Base-by-base conservation (phyloP, 2,329 filamentous ascomycete genomes). In the Talaromyces islandicus region DNA sequence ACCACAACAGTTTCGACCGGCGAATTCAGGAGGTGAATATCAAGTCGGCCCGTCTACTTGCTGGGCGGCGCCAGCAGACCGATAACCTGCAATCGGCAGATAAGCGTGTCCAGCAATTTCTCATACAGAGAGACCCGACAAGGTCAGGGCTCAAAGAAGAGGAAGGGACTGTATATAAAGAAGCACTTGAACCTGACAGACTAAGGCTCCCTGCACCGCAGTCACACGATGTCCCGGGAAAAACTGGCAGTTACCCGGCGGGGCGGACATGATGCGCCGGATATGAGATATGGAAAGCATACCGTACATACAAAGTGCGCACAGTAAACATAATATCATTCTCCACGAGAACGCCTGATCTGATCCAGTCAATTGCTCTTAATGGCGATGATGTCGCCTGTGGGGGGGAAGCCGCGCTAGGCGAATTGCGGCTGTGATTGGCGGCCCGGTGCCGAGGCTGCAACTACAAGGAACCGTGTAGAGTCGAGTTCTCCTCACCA, bases 21-120 rank as follows among this genome's bases (percentile, higher is more conserved):
- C 79, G 89, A 63, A 80, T 86, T 70, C 86, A 86, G 67, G 82
- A 86, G 48, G 78, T 88, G 58, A 85, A 89, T 66, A 83, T 90
- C 61, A 80, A 84, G 60, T 85, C 87, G 38, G 87, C 89, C 55
- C 70, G 72, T 14, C 74, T 80, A 30, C 65, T 80, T 80, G 83
- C 64, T 78, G 82, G 68, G 73, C 81, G 66, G 78, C 84, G 59
- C 77, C 81, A 62, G 79, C 81, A 56, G 76, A 83, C 73, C 68
- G 76, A 70, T 77, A 75, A 68, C 80, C 83, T 70, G 66, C 63
- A 66, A 11, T 73, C 74, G 7, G 66, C 69, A 58, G 83, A 89
- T 63, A 85, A 87, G 68, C 82, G 91, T 57, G 87, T 97, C 43
- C 84, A 91, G 65, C 85, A 78, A 58, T 97, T 97, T 69, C 65